phyloP scores from a whole-genome alignment of 2,329 filamentous ascomycete species.

The Fusarium sororula region DNA sequence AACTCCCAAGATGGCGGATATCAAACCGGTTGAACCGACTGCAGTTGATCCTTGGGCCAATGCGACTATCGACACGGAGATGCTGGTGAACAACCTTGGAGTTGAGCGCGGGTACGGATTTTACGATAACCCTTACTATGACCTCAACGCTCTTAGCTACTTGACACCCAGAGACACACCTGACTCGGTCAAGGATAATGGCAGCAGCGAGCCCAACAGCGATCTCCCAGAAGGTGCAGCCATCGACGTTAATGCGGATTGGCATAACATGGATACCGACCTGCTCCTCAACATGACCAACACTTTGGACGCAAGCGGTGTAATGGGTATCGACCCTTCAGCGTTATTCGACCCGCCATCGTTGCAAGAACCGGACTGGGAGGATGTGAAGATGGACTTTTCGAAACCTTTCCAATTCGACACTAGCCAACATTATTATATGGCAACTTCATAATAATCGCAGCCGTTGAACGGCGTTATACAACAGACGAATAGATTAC shows the following conservation, averaged over 20 bases:
- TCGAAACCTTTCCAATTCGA: constrained; percentile 64
- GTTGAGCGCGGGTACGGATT: constrained; percentile 45
- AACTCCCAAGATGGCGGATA: constrained; percentile 44
- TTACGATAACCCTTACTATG: constrained; percentile 47
- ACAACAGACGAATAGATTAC: neutral
- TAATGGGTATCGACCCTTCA: constrained; percentile 38
- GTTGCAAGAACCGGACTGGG: constrained; percentile 53
- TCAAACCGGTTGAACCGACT: constrained; percentile 39
- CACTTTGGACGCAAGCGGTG: constrained; percentile 31
- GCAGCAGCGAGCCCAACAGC: constrained; percentile 68
- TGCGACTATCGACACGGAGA: constrained; percentile 62
- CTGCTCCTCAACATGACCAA: constrained; percentile 55
- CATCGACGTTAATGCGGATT: constrained; percentile 63
- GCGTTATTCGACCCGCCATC: constrained; percentile 39
- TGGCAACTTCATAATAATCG: constrained; percentile 41
- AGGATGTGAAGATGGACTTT: constrained; percentile 61
- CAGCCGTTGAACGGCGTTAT: constrained; percentile 2
- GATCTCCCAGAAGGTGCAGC: constrained; percentile 66
- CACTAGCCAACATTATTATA: constrained; percentile 48
- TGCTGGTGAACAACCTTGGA: constrained; percentile 47
- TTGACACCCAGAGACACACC: constrained; percentile 72
- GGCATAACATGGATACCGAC: constrained; percentile 58
- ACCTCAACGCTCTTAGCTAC: constrained; percentile 62
- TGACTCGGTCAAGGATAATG: constrained; percentile 69
- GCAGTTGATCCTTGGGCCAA: constrained; percentile 49